Percentiles rank a stretch among this genome's conserved stretches.
Conservation (phyloP, 78 protist genomes). For the Dictyostelium firmibasis region DNA sequence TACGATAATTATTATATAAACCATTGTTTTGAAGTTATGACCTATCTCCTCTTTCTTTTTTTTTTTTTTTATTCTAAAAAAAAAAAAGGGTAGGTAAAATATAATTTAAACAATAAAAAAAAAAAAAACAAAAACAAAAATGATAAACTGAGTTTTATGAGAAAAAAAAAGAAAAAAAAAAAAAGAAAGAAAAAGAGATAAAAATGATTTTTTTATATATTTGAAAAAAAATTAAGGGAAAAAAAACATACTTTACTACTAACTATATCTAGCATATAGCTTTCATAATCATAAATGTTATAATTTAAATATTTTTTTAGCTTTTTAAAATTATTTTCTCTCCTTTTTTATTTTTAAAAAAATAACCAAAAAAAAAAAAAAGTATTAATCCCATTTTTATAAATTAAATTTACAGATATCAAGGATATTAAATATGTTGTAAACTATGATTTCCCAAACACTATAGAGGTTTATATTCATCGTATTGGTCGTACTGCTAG, state of each 20-base stretch:
- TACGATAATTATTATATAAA: background rate
- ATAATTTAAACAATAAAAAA: background rate
- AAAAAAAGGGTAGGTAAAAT: background rate
- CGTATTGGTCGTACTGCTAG: conserved; percentile 99
- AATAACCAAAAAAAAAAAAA: conserved; percentile 11
- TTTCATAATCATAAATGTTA: background rate
- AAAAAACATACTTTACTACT: background rate
- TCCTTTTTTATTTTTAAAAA: background rate
- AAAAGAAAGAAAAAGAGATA: background rate
- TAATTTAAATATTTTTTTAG: background rate
- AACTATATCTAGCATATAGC: background rate
- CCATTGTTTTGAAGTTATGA: background rate
- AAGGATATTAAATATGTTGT: conserved; percentile 83
- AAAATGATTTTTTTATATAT: background rate
- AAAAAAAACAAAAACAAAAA: background rate
- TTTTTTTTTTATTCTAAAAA: background rate
- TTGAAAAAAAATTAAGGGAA: background rate
- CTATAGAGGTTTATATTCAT: conserved; percentile 77
- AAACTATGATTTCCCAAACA: conserved; percentile 84
- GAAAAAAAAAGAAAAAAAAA: no score
- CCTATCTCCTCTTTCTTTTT: background rate
- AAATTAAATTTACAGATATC: conserved; percentile 14
- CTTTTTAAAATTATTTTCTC: background rate
- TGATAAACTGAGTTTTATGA: background rate
- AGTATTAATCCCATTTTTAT: background rate